Evolutionary conservation across 1,139 yeast species (phyloP).

Genomic region (Sugiyamaella paludigena): DNA sequence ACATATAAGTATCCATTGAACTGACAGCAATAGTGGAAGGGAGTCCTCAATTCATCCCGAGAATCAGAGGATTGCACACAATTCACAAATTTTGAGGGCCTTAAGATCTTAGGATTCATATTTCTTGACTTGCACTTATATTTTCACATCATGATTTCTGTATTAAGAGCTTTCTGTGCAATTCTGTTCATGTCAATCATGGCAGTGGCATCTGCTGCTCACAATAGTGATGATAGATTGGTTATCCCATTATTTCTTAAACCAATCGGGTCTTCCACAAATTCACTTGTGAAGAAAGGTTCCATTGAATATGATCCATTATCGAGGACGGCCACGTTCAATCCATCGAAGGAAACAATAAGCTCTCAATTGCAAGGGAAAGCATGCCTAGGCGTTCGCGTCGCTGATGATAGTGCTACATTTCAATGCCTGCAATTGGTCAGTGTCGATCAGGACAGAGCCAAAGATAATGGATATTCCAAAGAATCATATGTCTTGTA

Average conservation of each 20-base stretch:
- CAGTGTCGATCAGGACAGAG: background rate
- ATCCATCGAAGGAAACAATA: conserved; percentile 3
- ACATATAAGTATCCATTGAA: no score
- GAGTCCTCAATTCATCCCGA: no score
- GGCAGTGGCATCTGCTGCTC: no score
- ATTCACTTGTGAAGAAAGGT: conserved; percentile 8
- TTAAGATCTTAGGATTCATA: no score
- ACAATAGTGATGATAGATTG: conserved; percentile 9
- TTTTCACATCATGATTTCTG: no score
- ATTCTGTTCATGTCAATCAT: no score
- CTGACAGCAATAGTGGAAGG: no score
- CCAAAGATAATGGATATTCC: no score
- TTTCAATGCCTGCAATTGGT: conserved; percentile 26
- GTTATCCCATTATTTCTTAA: conserved; percentile 14
- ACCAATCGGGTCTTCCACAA: conserved; percentile 15
- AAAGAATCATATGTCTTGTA: conserved; percentile 19
- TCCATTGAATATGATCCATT: conserved; percentile 5
- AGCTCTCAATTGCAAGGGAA: conserved; percentile 13
- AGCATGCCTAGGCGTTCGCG: conserved; percentile 28
- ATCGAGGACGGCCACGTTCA: background rate
- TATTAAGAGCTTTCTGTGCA: no score
- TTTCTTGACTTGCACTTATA: no score
- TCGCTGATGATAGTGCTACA: conserved; percentile 10
- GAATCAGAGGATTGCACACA: no score
- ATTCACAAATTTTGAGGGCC: no score